Evolutionary conservation across 345 rosid genomes (phyloP), one percentile per base, ranked within the genome.

Genomic region (Linum lewisii): DNA sequence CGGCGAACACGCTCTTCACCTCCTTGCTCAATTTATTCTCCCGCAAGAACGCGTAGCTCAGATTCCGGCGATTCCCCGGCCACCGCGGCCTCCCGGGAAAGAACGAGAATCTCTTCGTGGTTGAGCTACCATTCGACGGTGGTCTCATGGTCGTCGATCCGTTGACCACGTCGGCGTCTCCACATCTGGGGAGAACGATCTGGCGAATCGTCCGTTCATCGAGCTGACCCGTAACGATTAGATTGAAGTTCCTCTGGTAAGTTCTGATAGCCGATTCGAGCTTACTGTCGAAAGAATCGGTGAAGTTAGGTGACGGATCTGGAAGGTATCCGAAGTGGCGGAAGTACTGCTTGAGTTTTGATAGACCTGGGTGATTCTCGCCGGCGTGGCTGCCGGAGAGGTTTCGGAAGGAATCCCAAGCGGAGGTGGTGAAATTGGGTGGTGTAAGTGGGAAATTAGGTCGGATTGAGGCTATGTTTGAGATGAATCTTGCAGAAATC

Each of bases 141-240:
- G 75, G n/a, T 24, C 79, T 65, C 99, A 92, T 92, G 9, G 78
- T 34, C 1, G 86, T 78, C 0, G 95, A 66, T 2, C 99, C 97
- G 75, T 92, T 92, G 70, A 92, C 76, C 15, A 92, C 68, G 36
- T 92, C 99, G 1, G 99, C 85, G 66, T 86, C 86, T 5, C 99
- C 97, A 51, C 99, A 92, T 54, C 97, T 76, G 0, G 99, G 97
- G 23, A 68, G 75, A n/a, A 79, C 68, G 63, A 92, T 74, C 56
- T 78, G 86, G 56, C 69, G 63, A 0, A 92, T 49, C 9, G 99
- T 92, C 7, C 68, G 59, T 1, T 66, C 62, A 19, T 92, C 99
- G 44, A 92, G 94, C 21, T 79, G 63, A 1, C 99, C 99, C 6
- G 99, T 84, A 42, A 73, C 73, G 15, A 83, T 60, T 26, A 92